Percentiles rank a stretch among this genome's conserved stretches.
These are phyloP conservation scores for Diplodia mutila DNA, from an alignment of 2,329 filamentous ascomycete genomes.

Conservation along the genomic window DNA sequence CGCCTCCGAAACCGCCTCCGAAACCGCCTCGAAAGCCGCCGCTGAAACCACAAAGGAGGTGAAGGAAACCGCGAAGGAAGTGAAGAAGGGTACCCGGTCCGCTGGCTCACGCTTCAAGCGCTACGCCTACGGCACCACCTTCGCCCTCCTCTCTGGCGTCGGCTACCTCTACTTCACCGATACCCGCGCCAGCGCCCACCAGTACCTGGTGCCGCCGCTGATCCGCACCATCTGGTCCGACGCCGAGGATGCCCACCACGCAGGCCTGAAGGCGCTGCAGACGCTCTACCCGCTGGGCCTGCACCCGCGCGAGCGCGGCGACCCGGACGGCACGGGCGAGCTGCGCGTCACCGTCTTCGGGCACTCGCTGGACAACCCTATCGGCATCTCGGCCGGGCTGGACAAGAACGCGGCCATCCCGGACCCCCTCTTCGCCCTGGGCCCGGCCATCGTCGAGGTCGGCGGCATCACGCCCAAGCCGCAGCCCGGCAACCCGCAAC, in stretches of 20 bases:
- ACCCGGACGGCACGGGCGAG: conserved; percentile 57
- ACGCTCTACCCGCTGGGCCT: conserved; percentile 73
- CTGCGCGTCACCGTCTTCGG: conserved; percentile 73
- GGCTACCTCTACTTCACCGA: conserved; percentile 59
- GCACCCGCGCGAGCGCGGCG: conserved; percentile 80
- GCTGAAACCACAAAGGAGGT: conserved; percentile 33
- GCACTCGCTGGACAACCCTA: conserved; percentile 76
- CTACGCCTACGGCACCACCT: conserved; percentile 57
- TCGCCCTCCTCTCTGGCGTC: conserved; percentile 52
- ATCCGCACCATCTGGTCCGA: conserved; percentile 71
- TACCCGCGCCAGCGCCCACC: conserved; percentile 57
- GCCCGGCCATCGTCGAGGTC: conserved; percentile 86
- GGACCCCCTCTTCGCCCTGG: conserved; percentile 80
- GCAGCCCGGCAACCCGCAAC: conserved; percentile 84
- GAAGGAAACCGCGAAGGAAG: conserved; percentile 28
- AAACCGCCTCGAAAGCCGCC: conserved; percentile 2
- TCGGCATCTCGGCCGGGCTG: conserved; percentile 92
- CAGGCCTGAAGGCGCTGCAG: conserved; percentile 72
- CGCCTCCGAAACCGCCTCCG: conserved; percentile 2
- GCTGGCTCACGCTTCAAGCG: conserved; percentile 53
- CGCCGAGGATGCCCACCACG: conserved; percentile 90
- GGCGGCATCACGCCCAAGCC: conserved; percentile 87
- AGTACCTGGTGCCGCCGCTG: conserved; percentile 60
- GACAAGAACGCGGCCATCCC: conserved; percentile 94
- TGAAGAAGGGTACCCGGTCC: conserved; percentile 38